Base-by-base conservation (phyloP, 1,284 basidiomycete genomes). In the Chondrostereum purpureum region DNA sequence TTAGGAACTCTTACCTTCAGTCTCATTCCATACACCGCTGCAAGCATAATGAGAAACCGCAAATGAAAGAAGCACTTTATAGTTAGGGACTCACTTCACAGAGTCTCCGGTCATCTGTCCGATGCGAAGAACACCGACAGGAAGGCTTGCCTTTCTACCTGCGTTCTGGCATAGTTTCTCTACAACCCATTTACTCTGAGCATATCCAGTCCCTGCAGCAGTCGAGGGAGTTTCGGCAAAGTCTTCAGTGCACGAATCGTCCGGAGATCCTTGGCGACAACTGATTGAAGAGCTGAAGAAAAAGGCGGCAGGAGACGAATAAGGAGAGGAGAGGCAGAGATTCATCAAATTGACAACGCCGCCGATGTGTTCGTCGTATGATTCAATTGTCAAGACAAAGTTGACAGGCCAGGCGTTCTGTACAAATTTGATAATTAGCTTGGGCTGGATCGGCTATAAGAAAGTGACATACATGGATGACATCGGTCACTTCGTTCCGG, bases 211-310 rank as follows among this genome's bases (percentile, higher is more conserved):
- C 3, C 59, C 58, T 6, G 66, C 67, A 0, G 73, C 71, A 22
- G 64, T 59, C 1, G 51, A 55, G 1, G 73, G 64, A 22, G 64
- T 51, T 4, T 57, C 49, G 8, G 64, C 58, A 42, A 73, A 64
- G 8, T 58, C 58, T 49, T 78, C 74, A 2, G 58, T 53, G 2
- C 68, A 64, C 13, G 53, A n/a, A 4, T 42, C 43, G n/a, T 61
- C 43, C 44, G 44, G 44, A 50, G 42, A 49, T n/a, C 63, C 62
- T 61, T 59, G 58, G 45, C 55, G 49, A 58, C 53, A 65, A 23
- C 75, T 72, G 43, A 80, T 67, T 4, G 73, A 77, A 2, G 77
- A 79, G n/a, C 72, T 71, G 56, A 81, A 80, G 63, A 70, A 73
- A 58, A 80, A 80, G 1, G 60, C 56, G 17, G 69, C 61, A 8